Conservation (phyloP, 2,329 filamentous ascomycete genomes). For the Lasiodiplodia sp. region DNA sequence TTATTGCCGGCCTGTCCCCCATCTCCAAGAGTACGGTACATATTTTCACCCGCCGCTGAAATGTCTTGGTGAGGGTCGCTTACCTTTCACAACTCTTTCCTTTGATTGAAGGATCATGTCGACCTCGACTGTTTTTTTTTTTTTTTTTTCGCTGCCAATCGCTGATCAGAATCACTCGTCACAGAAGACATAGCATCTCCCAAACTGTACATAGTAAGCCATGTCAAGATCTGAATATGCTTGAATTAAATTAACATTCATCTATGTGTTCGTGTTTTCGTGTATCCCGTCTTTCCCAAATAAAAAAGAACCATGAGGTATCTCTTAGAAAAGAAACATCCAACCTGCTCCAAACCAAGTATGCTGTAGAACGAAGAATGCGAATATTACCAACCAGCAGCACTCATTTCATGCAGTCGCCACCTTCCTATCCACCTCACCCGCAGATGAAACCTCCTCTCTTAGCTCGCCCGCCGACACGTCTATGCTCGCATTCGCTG, state of each 20-base stretch:
- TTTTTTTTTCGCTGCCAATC: background rate
- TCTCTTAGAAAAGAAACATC: background rate
- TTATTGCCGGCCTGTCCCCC: background rate
- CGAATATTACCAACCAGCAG: background rate
- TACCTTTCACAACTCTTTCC: background rate
- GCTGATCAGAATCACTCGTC: background rate
- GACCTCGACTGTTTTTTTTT: background rate
- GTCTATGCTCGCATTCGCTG: constrained; percentile 38
- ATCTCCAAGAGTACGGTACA: background rate
- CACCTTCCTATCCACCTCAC: background rate
- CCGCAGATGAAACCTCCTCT: constrained; percentile 33
- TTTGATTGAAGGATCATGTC: background rate
- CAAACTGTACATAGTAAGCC: background rate
- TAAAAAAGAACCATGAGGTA: background rate
- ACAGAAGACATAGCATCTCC: background rate
- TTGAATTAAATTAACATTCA: background rate
- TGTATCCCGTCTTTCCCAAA: constrained; percentile 6
- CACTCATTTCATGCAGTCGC: background rate
- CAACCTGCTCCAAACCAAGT: background rate
- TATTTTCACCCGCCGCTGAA: background rate
- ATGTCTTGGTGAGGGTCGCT: background rate
- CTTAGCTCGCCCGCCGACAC: constrained; percentile 43
- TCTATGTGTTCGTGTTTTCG: background rate
- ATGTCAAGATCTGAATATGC: background rate
- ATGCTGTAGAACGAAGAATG: background rate